phyloP scores from a whole-genome alignment of 345 rosid genomes.

The Boechera divaricarpa region DNA sequence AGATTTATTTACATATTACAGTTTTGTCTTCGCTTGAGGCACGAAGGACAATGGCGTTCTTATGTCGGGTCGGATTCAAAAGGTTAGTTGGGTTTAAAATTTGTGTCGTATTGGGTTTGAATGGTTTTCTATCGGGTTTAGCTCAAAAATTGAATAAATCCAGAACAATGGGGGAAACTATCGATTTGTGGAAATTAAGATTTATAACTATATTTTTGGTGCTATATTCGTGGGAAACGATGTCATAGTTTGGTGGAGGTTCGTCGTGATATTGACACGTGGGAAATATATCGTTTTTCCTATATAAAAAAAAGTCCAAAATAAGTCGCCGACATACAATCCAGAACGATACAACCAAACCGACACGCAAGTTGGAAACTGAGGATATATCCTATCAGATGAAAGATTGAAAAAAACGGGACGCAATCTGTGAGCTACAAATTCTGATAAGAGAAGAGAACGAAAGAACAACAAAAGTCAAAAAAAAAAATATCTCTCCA shows the following conservation, averaged over 20 bases:
- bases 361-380: conserved; percentile 38
- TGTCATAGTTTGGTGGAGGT: too few relatives aligned
- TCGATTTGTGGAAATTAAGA: too few relatives aligned
- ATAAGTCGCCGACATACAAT: conserved; percentile 38
- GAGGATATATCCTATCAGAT: background rate
- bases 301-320: background rate
- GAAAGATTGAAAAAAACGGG: conserved; percentile 33
- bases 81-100: too few relatives aligned
- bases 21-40: conserved; percentile 9
- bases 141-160: too few relatives aligned
- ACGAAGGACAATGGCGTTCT: conserved; percentile 55
- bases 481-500: conserved; percentile 28
- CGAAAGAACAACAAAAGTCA: conserved; percentile 27
- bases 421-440: conserved; percentile 29
- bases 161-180: too few relatives aligned
- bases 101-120: too few relatives aligned
- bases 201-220: too few relatives aligned
- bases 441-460: conserved; percentile 10
- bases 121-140: too few relatives aligned
- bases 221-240: too few relatives aligned
- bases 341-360: conserved; percentile 18
- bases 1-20: conserved; percentile 37
- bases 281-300: too few relatives aligned
- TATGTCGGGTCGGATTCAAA: too few relatives aligned
- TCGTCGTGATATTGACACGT: too few relatives aligned